Base-by-base conservation (phyloP, 345 rosid species). In the Pelargonium nanum region DNA sequence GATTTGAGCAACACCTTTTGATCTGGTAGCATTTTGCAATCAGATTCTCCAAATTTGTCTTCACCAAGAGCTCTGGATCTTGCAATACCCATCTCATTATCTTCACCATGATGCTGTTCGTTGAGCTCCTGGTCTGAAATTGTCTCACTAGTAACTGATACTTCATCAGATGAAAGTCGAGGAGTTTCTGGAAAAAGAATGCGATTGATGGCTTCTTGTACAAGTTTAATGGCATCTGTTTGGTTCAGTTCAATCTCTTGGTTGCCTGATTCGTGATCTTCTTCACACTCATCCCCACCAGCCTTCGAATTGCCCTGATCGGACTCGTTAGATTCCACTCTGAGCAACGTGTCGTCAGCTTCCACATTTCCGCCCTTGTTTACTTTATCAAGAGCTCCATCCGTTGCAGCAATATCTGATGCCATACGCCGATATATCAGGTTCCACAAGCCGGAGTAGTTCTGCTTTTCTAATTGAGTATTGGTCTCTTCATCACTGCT, bases 151-250 rank as follows among this genome's bases (percentile, higher is more conserved):
- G 51, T 57, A 20, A 64, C 63, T 16, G 83, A 81, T 57, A 81
- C 84, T 65, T 78, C 83, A 66, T 84, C 81, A 16, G 81, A 73
- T 23, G 83, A 76, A 61, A 71, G 74, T 48, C 81, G 88, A 9
- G 83, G 91, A 45, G 80, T 83, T 67, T 87, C 94, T 62, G 81
- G 56, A 53, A 52, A 77, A 25, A 93, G 91, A 68, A 93, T 83
- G 65, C 80, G 84, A 63, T 79, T 88, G 24, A 93, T 81, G 16
- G 96, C 97, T 79, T 84, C 90, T 75, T 78, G 80, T 53, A 93
- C 87, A 61, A 87, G 67, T 69, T 79, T 81, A 69, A 89, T 68
- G 40, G 89, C 94, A 65, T 80, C 80, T 2, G 68, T 70, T 65
- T 79, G 80, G 70, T 71, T 68, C 6, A 72, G 70, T 67, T 74